Percentiles rank a stretch among this genome's conserved stretches.
Evolutionary conservation across 2,329 filamentous ascomycete species (phyloP).

Genomic region (Dactylellina sp.): DNA sequence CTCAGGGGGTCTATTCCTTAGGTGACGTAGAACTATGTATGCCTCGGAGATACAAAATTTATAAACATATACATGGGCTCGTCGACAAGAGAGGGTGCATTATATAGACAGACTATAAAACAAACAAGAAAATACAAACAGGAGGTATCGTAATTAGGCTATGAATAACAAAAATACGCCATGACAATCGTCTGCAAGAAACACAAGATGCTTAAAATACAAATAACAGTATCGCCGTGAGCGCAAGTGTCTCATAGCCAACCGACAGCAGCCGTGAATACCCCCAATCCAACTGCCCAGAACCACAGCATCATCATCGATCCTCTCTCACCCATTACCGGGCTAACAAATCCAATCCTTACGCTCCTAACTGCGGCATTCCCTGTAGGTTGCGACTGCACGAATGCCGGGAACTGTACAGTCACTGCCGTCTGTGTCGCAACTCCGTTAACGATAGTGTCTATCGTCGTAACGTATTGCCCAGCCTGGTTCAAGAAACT

Average conservation of each 20-base stretch:
- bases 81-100: too few species aligned
- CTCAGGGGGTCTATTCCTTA: not conserved
- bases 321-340: constrained; percentile 25
- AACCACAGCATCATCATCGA: constrained; percentile 43
- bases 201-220: not conserved
- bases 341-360: constrained; percentile 23
- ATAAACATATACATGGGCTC: too few species aligned
- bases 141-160: constrained; percentile 45
- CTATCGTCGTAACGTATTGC: constrained; percentile 49
- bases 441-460: constrained; percentile 43
- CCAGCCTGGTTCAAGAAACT: constrained; percentile 48
- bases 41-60: too few species aligned
- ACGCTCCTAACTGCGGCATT: constrained; percentile 34
- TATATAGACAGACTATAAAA: too few species aligned
- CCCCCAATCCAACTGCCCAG: constrained; percentile 45
- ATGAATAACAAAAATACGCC: constrained; percentile 25
- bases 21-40: too few species aligned
- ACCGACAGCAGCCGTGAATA: constrained; percentile 41
- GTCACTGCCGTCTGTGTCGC: constrained; percentile 43
- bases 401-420: constrained; percentile 52
- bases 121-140: not conserved
- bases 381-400: constrained; percentile 38
- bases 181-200: constrained; percentile 18
- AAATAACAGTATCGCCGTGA: too few species aligned
- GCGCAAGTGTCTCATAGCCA: too few species aligned